Evolutionary conservation across 805 yeast species (phyloP).

Genomic region (Zygotorulaspora chibaensis): DNA sequence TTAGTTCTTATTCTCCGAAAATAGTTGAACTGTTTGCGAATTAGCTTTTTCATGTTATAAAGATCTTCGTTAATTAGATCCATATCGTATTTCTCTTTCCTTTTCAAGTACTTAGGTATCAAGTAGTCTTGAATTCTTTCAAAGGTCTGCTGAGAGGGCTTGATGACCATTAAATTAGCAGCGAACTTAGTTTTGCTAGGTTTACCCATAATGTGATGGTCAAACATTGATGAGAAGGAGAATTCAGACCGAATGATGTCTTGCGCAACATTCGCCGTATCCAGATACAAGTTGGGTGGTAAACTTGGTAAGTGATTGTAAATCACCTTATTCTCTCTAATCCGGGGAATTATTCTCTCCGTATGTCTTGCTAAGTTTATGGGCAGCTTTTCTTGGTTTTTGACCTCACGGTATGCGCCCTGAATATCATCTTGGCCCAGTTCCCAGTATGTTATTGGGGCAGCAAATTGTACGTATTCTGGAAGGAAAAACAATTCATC

Average conservation of each 20-base stretch:
- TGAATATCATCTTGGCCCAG: constrained; percentile 28
- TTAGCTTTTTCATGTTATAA: constrained; percentile 25
- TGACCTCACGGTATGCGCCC: constrained; percentile 18
- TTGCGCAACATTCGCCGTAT: constrained; percentile 28
- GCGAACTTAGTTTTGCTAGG: constrained; percentile 34
- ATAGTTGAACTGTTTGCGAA: constrained; percentile 28
- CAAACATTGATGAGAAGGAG: constrained; percentile 24
- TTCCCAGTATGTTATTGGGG: constrained; percentile 44
- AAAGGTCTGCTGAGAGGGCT: constrained; percentile 40
- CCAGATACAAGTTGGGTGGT: constrained; percentile 25
- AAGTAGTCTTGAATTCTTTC: constrained; percentile 19
- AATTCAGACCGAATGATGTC: constrained; percentile 28
- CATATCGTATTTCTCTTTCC: constrained; percentile 27
- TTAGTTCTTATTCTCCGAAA: constrained; percentile 26
- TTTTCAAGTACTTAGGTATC: constrained; percentile 20
- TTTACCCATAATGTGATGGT: constrained; percentile 13
- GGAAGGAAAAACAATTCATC: constrained; percentile 53
- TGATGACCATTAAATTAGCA: constrained; percentile 56
- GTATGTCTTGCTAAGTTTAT: constrained; percentile 25
- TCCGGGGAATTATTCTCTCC: constrained; percentile 21
- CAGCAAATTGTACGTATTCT: constrained; percentile 41
- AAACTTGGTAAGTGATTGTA: constrained; percentile 41
- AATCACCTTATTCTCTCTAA: constrained; percentile 24
- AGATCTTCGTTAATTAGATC: constrained; percentile 31
- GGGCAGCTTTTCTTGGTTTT: constrained; percentile 18